Base-by-base conservation (phyloP, 345 rosid species). In the Dimocarpus longan region DNA sequence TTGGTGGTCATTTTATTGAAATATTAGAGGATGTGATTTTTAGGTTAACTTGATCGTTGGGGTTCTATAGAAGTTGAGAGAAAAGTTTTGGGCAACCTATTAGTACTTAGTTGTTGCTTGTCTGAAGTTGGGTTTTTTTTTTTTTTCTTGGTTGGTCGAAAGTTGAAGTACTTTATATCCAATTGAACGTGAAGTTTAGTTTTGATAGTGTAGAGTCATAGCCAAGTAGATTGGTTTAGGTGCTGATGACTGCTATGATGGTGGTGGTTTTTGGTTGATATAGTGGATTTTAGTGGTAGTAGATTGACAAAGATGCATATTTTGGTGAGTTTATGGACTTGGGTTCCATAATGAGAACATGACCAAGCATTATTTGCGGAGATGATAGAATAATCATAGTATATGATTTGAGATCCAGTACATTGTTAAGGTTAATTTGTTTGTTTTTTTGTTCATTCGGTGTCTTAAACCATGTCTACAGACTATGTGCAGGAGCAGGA, bases 401-500 rank as follows among this genome's bases (percentile, higher is more conserved):
- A 12, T 50, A 37, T 66, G 63, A 8, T 65, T 76, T 21, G 52
- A 12, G 37, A n/a, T 76, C 1, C 24, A 9, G 37, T 12, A 7
- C 7, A 66, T 50, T 44, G 32, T 32, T 68, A 40, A 16, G 52
- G 68, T 57, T 74, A 56, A 37, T 59, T 60, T 21, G 40, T 21
- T 5, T 42, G 16, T 66, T 59, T 70, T 73, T 8, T 44, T 64
- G 22, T 37, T 65, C 19, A 48, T 12, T 70, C 71, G 12, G 1
- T 22, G 28, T 19, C 64, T 37, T 50, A 44, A 71, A 39, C 21
- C 70, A 28, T 80, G 67, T 42, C 56, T 83, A 68, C 88, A 96
- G 99, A 96, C 74, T 78, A 94, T 74, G 87, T 46, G 75, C 91
- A 85, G 85, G 99, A 96, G 82, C 99, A 93, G 85, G 98, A 93